Evolutionary conservation across 441 rosid genomes (phyloP), one percentile per base, ranked within the genome.

Genomic region (Populus hybrid): DNA sequence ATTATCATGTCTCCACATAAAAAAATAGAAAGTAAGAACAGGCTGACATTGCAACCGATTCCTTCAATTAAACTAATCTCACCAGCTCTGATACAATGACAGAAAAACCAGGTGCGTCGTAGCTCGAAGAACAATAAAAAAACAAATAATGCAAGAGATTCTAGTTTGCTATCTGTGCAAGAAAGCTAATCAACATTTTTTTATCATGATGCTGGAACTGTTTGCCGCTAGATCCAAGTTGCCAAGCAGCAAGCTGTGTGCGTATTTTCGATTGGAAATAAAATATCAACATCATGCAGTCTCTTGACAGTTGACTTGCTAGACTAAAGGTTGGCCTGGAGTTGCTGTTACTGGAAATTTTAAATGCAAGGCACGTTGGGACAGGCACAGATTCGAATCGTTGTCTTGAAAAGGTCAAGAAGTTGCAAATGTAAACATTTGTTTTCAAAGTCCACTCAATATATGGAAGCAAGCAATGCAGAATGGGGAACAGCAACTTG

Each of bases 51-150:
- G 83, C 74, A 65, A 79, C 42, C 34, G 73, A 75, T 53, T 77
- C 71, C 24, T 28, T 30, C 21, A 73, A 57, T 46, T 34, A 82
- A 69, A 64, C 80, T 74, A 7, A 80, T 30, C 50, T 53, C 75
- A 70, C 77, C 85, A 78, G 83, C 86, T 79, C 74, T 67, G 38
- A 32, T 74, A 81, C 34, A 66, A 69, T 72, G 84, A 80, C 82
- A 74, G 70, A 34, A 79, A 72, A 59, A 64, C 42, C 79, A 81
- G 75, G 63, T 57, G 32, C 59, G 80, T 80, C 71, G 61, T 34
- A 59, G 4, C 23, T 21, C 26, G 80, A 78, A 68, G 28, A 83
- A 63, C n/a, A 69, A 82, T 72, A 24, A 72, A 42, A 68, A 23
- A 75, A 80, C 69, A 70, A 77, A 72, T 66, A 76, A 79, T 73